Evolutionary conservation across 352 stramenopile species (phyloP).

Genomic region (Discostella stelligera): DNA sequence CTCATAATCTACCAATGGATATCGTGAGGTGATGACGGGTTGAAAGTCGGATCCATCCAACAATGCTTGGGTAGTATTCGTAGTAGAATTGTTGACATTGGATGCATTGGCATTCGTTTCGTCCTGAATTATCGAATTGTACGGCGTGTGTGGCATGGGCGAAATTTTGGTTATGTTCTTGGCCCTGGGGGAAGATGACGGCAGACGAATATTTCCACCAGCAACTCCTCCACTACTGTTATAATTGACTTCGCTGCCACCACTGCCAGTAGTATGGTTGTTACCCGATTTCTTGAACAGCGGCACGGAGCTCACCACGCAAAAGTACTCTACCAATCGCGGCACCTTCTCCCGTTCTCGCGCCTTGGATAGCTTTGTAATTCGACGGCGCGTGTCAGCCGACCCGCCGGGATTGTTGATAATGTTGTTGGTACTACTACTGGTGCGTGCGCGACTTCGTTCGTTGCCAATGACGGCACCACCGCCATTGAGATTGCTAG

Average conservation of each 20-base stretch:
- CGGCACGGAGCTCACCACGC: slow-evolving; percentile 29
- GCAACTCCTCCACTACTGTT: not conserved
- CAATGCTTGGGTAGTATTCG: not conserved
- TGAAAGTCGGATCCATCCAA: slow-evolving; percentile 55
- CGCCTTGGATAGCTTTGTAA: slow-evolving; percentile 36
- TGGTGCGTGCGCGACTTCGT: not conserved
- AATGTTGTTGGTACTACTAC: not conserved
- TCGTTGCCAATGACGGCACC: not conserved
- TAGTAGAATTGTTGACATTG: too few species aligned
- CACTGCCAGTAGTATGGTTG: slow-evolving; percentile 6
- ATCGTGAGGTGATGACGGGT: slow-evolving; percentile 69
- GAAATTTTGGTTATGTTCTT: not conserved
- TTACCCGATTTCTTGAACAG: slow-evolving; percentile 2
- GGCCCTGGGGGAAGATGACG: not conserved
- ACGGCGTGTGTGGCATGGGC: slow-evolving; percentile 8
- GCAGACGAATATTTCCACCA: not conserved
- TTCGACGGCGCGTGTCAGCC: slow-evolving; percentile 24
- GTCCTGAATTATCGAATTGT: too few species aligned
- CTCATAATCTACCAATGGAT: slow-evolving; percentile 65
- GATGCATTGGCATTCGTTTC: too few species aligned
- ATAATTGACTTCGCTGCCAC: too few species aligned
- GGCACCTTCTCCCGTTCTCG: slow-evolving; percentile 25
- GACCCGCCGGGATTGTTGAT: slow-evolving; percentile 8
- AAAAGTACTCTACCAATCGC: slow-evolving; percentile 53
- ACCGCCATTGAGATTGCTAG: not conserved